A percentile compares a stretch with the other conserved stretches of the same genome.
These are phyloP conservation scores for Nannizziopsis barbatae DNA, from an alignment of 2,329 filamentous ascomycete species.

Conservation along the genomic window DNA sequence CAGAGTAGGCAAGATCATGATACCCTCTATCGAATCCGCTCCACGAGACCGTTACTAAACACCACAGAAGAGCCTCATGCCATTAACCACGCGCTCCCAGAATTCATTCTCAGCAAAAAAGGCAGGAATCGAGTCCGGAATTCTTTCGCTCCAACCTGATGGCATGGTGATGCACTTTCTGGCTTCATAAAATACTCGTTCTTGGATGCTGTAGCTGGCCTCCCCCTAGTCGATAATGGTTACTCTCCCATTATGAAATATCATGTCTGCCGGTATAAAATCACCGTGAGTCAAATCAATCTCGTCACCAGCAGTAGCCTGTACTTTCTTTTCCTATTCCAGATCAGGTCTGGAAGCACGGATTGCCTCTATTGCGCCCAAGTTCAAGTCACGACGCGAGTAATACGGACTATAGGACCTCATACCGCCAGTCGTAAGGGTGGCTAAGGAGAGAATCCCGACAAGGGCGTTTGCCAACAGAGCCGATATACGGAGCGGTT, in stretches of 20 bases:
- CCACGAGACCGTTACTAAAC: too few species aligned
- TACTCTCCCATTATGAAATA: slow-evolving; percentile 17
- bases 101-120: slow-evolving; percentile 6
- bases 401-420: too few species aligned
- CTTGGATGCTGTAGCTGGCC: slow-evolving; percentile 3
- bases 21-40: too few species aligned
- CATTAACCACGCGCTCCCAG: slow-evolving; percentile 7
- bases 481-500: too few species aligned
- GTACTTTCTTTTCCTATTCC: slow-evolving; percentile 4
- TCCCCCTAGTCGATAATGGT: slow-evolving; percentile 22
- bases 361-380: too few species aligned
- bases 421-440: too few species aligned
- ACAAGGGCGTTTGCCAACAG: too few species aligned
- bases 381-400: too few species aligned
- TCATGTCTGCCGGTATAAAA: slow-evolving; percentile 21
- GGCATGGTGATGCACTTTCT: neutral
- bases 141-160: slow-evolving; percentile 1
- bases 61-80: slow-evolving; percentile 10
- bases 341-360: neutral
- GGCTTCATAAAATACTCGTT: slow-evolving; percentile 4
- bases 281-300: slow-evolving; percentile 22
- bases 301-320: slow-evolving; percentile 13
- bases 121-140: slow-evolving; percentile 4
- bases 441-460: too few species aligned
- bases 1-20: too few species aligned